Evolutionary conservation across 1,284 basidiomycete species (phyloP).

Genomic region (Ceratobasidium sp.): DNA sequence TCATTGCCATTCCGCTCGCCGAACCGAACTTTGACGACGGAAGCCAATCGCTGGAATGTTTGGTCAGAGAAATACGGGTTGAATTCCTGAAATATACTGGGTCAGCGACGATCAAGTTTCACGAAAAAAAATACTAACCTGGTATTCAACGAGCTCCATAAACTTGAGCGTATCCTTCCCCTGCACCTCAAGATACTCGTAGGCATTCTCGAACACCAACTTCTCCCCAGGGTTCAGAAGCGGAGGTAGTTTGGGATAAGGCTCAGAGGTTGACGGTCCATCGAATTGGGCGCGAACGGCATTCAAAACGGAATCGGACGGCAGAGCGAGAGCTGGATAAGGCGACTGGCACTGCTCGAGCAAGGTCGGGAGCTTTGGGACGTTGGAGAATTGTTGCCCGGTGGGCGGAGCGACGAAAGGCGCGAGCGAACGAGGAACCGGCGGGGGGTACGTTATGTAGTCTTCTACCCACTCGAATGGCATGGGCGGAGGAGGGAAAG

Average conservation of each 20-base stretch:
- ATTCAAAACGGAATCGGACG: neutral
- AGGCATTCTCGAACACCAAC: neutral
- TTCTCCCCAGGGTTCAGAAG: neutral
- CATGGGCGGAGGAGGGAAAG: no score
- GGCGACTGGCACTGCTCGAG: slow-evolving; percentile 1
- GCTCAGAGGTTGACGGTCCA: neutral
- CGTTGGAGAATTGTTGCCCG: neutral
- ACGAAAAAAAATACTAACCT: neutral
- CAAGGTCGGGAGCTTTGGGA: neutral
- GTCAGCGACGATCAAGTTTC: neutral
- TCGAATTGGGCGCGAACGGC: neutral
- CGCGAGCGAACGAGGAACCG: no score
- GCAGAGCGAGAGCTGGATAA: slow-evolving; percentile 11
- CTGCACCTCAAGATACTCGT: no score
- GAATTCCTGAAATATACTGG: neutral
- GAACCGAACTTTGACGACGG: slow-evolving; percentile 9
- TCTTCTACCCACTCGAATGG: no score
- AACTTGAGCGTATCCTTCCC: neutral
- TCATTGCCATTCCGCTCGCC: neutral
- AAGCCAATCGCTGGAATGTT: neutral
- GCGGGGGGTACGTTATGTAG: no score
- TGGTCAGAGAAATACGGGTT: neutral
- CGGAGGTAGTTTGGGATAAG: neutral
- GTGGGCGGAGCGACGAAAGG: neutral
- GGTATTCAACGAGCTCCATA: neutral